Conservation (phyloP, 1,284 basidiomycete genomes). For the Puccinia triticina region DNA sequence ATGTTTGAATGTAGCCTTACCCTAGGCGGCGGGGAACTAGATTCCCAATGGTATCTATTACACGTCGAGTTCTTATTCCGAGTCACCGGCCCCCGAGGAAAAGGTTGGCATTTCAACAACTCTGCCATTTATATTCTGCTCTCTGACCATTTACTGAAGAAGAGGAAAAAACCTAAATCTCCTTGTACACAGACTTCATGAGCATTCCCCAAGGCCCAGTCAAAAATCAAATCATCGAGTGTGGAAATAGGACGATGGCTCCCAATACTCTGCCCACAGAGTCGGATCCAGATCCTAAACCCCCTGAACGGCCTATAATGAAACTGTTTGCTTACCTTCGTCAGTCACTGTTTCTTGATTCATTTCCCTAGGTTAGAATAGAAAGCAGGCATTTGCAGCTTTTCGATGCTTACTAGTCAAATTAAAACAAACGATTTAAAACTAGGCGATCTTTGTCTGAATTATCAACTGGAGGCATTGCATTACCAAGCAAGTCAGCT, state of each 20-base stretch:
- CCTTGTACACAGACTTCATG: constrained; percentile 27
- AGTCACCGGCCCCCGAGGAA: constrained; percentile 65
- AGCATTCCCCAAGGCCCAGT: constrained; percentile 20
- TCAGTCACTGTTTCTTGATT: constrained; percentile 30
- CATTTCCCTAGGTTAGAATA: neutral
- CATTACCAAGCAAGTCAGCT: constrained; percentile 48
- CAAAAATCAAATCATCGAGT: constrained; percentile 42
- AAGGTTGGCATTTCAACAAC: constrained; percentile 10
- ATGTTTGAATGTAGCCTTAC: constrained; percentile 47
- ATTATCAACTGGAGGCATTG: constrained; percentile 48
- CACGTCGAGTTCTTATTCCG: constrained; percentile 74
- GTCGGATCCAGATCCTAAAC: constrained; percentile 40
- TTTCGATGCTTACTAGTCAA: neutral
- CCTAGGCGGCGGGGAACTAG: constrained; percentile 53
- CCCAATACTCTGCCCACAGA: constrained; percentile 3
- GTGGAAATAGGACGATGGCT: constrained; percentile 38
- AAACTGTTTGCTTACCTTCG: constrained; percentile 50
- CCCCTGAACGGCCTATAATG: constrained; percentile 46
- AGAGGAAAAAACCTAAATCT: neutral
- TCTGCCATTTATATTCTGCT: neutral
- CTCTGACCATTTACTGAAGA: neutral
- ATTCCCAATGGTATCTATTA: constrained; percentile 80
- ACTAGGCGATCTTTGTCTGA: constrained; percentile 44
- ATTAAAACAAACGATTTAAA: constrained; percentile 5
- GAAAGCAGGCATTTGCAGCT: neutral